These are phyloP conservation scores for Arbutus unedo DNA, from an alignment of 148 eudicot species.

Conservation along the genomic window DNA sequence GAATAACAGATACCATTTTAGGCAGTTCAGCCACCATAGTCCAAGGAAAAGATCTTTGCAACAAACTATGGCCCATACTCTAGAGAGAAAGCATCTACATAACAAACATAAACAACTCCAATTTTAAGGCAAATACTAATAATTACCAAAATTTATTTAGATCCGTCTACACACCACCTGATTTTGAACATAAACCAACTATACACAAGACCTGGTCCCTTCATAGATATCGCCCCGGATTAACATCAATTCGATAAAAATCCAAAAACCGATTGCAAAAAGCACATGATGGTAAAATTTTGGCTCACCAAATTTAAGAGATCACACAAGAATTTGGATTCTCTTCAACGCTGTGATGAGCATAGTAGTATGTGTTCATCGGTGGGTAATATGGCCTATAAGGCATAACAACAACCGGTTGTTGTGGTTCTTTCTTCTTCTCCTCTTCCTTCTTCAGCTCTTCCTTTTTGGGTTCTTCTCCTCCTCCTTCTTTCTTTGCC, in stretches of 20 bases:
- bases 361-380: constrained; percentile 35
- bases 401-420: constrained; percentile 19
- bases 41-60: neutral
- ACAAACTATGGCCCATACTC: neutral
- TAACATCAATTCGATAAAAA: constrained; percentile 10
- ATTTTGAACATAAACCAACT: constrained; percentile 10
- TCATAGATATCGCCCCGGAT: neutral
- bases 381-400: constrained; percentile 45
- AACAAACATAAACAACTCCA: too few species aligned
- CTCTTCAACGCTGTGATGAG: constrained; percentile 68
- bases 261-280: constrained; percentile 11
- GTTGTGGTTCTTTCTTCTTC: constrained; percentile 21
- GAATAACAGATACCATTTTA: neutral
- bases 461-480: constrained; percentile 33
- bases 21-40: neutral
- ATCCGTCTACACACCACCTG: neutral
- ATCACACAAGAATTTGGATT: constrained; percentile 77
- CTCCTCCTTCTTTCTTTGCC: constrained; percentile 34
- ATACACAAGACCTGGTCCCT: constrained; percentile 16
- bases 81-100: neutral
- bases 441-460: constrained; percentile 37
- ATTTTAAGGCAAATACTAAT: too few species aligned
- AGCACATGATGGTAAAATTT: neutral
- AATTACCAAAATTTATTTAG: constrained; percentile 25
- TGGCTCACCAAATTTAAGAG: constrained; percentile 32